Base-by-base conservation (phyloP, 2,329 filamentous ascomycete genomes). In the Fusarium sp. region DNA sequence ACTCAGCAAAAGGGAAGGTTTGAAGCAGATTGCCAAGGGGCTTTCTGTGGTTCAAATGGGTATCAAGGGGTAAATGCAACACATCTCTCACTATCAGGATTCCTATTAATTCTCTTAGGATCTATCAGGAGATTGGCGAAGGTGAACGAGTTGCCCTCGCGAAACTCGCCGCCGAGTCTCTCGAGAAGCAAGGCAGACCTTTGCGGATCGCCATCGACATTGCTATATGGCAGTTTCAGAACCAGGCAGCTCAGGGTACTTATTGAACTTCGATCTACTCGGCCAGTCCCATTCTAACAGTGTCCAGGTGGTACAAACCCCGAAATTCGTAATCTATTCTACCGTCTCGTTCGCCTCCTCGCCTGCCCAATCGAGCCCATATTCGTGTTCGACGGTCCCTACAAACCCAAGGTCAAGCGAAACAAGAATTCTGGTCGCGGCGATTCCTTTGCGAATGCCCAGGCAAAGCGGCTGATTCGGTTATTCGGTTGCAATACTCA, bases 221-320 rank as follows among this genome's bases (percentile, higher is more conserved):
- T 68, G 92, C 93, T 3, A 98, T 99, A 73, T 99, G 95, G 95
- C 90, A 97, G 40, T 98, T 97, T 72, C 95, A 99, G 72, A 89
- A 89, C 11, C 93, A 96, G 73, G 89, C 92, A 12, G 91, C 91
- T 15, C 88, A 88, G 79, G 92, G 87, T 85, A 71, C 29, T 69
- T 54, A 15, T 24, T 8, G 12, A 11, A 8, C 19, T 10, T 1
- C 3, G 8, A 7, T 9, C 11, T 26, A 15, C 13, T 48, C 13
- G n/a, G n/a, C 5, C 3, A 15, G 24, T 13, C 29, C n/a, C 31
- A 38, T 25, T 43, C 65, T 67, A 44, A 68, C 46, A 32, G 12
- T 5, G 22, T 34, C 5, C 43, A 87, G 89, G 94, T 42, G 95
- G 95, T 58, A 88, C 88, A 10, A 97, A 97, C 69, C 94, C 95